A percentile compares a stretch with the other conserved stretches of the same genome.
Conservation (phyloP, 768 basidiomycete species). For the Lactarius deliciosus region DNA sequence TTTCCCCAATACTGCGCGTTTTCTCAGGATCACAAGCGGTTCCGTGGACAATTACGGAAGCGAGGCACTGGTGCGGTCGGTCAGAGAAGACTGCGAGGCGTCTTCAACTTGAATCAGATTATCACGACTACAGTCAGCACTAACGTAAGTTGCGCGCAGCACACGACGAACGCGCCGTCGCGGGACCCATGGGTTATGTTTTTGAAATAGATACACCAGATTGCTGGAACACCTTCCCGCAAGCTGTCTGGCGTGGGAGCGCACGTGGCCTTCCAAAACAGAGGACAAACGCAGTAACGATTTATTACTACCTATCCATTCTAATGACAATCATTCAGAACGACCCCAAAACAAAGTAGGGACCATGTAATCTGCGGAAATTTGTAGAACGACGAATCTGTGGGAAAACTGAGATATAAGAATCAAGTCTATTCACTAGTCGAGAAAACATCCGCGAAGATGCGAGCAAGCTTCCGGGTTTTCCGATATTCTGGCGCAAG, state of each 20-base stretch:
- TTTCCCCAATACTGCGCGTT: not conserved
- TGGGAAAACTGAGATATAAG: not conserved
- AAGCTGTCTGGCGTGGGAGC: not conserved
- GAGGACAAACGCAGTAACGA: not conserved
- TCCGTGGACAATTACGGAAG: not conserved
- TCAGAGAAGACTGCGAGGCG: not conserved
- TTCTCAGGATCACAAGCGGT: not conserved
- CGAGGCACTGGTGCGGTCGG: not conserved
- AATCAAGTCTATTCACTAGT: not conserved
- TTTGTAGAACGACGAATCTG: not conserved
- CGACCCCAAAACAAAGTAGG: not conserved
- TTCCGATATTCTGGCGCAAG: not conserved
- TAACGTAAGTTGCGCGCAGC: not conserved
- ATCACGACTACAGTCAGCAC: not conserved
- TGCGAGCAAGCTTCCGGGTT: not conserved
- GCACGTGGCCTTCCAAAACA: not conserved
- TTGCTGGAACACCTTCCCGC: not conserved
- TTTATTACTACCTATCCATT: not conserved
- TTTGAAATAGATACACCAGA: not conserved
- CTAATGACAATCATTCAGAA: not conserved
- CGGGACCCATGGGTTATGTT: not conserved
- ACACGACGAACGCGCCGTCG: not conserved
- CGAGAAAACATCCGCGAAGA: not conserved
- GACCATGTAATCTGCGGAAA: slow-evolving; percentile 3
- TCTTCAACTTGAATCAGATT: not conserved